Evolutionary conservation across 2,329 filamentous ascomycete genomes (phyloP).

Genomic region (Elsinoe fawcettii): DNA sequence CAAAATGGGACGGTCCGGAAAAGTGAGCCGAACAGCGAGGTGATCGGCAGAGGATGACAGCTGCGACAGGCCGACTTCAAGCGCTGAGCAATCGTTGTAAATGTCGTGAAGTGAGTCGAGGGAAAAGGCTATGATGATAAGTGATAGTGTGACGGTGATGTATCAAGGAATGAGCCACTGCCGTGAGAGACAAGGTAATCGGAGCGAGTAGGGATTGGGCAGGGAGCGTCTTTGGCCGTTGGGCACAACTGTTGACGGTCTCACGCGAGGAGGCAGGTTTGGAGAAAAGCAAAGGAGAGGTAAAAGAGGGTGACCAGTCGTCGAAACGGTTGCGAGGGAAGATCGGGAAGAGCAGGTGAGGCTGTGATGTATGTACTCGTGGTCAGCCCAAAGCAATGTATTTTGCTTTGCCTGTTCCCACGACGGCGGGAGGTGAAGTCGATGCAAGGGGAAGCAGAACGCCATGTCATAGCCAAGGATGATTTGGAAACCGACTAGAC

Average conservation of each 20-base stretch:
- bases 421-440: neutral
- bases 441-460: conserved; percentile 5
- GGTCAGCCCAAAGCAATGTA: conserved; percentile 1
- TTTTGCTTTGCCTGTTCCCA: conserved; percentile 11
- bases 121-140: conserved; percentile 2
- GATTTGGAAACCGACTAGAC: neutral
- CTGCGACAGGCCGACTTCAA: neutral
- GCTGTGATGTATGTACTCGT: neutral
- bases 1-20: conserved; percentile 10
- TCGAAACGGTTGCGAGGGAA: neutral
- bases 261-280: conserved; percentile 7
- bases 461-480: neutral
- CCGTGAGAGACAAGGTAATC: conserved; percentile 11
- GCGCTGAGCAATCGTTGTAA: neutral
- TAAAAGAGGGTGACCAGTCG: neutral
- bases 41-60: neutral
- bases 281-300: neutral
- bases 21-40: conserved; percentile 10
- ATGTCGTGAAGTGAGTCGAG: conserved; percentile 2
- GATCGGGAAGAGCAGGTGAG: conserved; percentile 2
- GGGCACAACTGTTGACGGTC: conserved; percentile 5
- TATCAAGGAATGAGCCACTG: conserved; percentile 1
- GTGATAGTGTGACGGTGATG: neutral
- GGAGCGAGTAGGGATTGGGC: conserved; percentile 5
- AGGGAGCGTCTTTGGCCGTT: conserved; percentile 7